Base-by-base conservation (phyloP, 2,329 filamentous ascomycete species). In the Harringtonia lauricola region DNA sequence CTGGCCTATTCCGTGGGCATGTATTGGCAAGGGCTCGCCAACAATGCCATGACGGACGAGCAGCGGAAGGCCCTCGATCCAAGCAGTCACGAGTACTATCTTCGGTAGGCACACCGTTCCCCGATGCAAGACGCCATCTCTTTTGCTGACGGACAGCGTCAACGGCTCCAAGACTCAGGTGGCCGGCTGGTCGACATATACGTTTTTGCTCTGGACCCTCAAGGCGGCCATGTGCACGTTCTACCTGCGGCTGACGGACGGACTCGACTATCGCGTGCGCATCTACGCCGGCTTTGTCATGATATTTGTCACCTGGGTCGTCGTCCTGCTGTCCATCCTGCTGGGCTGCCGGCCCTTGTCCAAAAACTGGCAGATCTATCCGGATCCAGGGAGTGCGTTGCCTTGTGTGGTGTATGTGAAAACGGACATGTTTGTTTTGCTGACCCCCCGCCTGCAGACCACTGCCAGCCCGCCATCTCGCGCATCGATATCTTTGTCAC, bases 311-410 rank as follows among this genome's bases (percentile, higher is more conserved):
- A 63, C 58, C 0, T 66, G 60, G 49, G n/a, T 66, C 1, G 47
- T 52, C 2, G 52, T 65, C 0, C 15, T 64, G 0, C 49, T 58
- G 8, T 58, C 54, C 3, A 53, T 64, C 6, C 47, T 66, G 0
- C 50, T 65, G 1, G 57, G 59, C 17, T 67, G 64, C 21, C 52
- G 46, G 0, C 61, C 63, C 0, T 52, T 67, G 2, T 31, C 57
- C 9, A 59, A 56, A 29, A 60, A 64, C 39, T 67, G 64, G 64
- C 64, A 67, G 42, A 67, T 67, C 7, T 56, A 60, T 31, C 64
- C 64, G 0, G 47, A 65, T n/a, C 64, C 64, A 2, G 63, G 63
- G 15, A 64, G 62, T 65, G 47, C 39, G 59, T 53, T 1, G 8
- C 21, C 13, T 6, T 42, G 8, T 5, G 9, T 21, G n/a, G 10